Base-by-base conservation (phyloP, 805 yeast species). In the Saccharomycopsis microspora region DNA sequence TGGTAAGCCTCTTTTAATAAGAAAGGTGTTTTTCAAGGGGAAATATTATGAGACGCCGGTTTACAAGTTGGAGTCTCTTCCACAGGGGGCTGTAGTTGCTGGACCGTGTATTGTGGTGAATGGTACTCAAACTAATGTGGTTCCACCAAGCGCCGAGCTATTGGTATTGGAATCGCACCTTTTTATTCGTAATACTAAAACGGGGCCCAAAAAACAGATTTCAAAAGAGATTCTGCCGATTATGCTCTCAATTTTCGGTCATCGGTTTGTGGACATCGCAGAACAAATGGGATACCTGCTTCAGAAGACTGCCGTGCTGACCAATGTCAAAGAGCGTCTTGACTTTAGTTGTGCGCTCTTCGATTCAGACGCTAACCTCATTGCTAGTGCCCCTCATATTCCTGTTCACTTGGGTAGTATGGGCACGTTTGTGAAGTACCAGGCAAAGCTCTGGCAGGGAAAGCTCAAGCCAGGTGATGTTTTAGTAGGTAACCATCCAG, bases 361-460 rank as follows among this genome's bases (percentile, higher is more conserved):
- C 60, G 86, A 81, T 56, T 69, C 82, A 1, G 70, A 72, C 5
- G 95, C 94, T n/a, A 82, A 80, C 32, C 65, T 85, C 36, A 88
- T 83, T 30, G 93, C 95, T 4, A 85, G 85, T 64, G 95, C 95
- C 0, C 95, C 95, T 0, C 89, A 83, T 59, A 76, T 85, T 41
- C 95, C 95, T 2, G 94, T 85, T 29, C 95, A 85, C 61, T 64
- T 85, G 46, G 90, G 94, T 1, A 82, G 93, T 0, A 85, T 85
- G 94, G 80, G 88, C 3, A 80, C 87, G 1, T 85, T 88, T 51
- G 81, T 85, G 30, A 70, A 75, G 10, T 75, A 71, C 5, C 94
- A 85, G 61, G 76, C 80, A 3, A 64, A 71, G 34, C 45, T 74
- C 10, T 84, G 94, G 94, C 63, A 70, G 37, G 80, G 75, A 5